These are phyloP conservation scores for Brassica hybrid DNA, from an alignment of 441 rosid genomes.

Conservation along the genomic window DNA sequence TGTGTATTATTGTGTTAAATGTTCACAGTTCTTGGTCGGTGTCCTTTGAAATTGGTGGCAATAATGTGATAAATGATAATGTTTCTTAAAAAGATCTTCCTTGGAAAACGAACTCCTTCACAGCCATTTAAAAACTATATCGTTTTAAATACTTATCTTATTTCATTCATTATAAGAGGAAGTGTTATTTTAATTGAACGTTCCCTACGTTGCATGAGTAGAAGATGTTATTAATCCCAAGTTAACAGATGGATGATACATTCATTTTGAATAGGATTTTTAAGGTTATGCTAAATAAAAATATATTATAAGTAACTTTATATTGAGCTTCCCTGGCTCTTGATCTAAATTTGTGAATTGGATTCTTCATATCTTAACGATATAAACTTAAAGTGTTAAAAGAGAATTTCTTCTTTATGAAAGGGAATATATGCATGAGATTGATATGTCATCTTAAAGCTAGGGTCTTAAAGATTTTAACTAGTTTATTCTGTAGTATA, in stretches of 20 bases:
- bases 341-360: conserved; percentile 40
- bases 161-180: conserved; percentile 9
- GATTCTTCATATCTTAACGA: conserved; percentile 51
- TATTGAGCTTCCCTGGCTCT: conserved; percentile 26
- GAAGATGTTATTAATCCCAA: conserved; percentile 23
- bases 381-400: conserved; percentile 45
- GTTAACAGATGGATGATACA: neutral
- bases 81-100: conserved; percentile 40
- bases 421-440: conserved; percentile 70
- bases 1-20: conserved; percentile 10
- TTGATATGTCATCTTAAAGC: conserved; percentile 48
- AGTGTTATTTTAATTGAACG: conserved; percentile 16
- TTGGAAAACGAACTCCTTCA: conserved; percentile 44
- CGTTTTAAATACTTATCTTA: conserved; percentile 18
- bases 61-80: conserved; percentile 32
- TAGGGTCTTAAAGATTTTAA: neutral
- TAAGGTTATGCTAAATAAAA: conserved; percentile 9
- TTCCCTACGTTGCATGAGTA: conserved; percentile 30
- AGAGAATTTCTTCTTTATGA: conserved; percentile 49
- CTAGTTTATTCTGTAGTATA: conserved; percentile 37
- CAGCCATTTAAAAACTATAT: conserved; percentile 23
- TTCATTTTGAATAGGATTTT: neutral
- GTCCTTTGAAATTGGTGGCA: conserved; percentile 35
- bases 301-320: conserved; percentile 26
- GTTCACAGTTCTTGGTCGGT: conserved; percentile 39